These are phyloP conservation scores for Globisporangium apiculatum DNA, from an alignment of 352 stramenopile species.

Conservation along the genomic window DNA sequence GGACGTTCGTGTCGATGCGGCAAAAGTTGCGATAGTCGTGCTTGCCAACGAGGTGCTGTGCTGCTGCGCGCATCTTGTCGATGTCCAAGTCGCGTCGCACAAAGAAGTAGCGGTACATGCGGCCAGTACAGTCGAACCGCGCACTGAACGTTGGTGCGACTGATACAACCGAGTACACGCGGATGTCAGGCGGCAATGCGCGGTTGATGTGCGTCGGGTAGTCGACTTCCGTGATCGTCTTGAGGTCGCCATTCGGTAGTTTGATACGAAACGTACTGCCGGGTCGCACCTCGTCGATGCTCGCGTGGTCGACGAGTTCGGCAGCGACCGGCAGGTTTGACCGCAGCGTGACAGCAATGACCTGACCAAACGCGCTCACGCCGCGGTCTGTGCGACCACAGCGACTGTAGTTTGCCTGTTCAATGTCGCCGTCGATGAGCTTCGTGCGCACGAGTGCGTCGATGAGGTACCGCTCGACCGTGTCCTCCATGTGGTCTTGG, in stretches of 20 bases:
- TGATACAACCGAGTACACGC: slow-evolving; percentile 76
- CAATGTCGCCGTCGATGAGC: slow-evolving; percentile 79
- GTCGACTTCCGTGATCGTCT: slow-evolving; percentile 89
- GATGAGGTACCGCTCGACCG: slow-evolving; percentile 92
- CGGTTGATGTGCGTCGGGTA: slow-evolving; percentile 96
- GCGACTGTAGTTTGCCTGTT: slow-evolving; percentile 88
- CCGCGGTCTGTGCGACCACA: slow-evolving; percentile 97
- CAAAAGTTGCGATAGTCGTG: slow-evolving; percentile 99
- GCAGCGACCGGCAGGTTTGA: slow-evolving; percentile 67
- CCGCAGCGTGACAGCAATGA: slow-evolving; percentile 60
- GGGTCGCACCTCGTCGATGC: slow-evolving; percentile 61
- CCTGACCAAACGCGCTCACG: slow-evolving; percentile 88
- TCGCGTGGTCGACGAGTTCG: slow-evolving; percentile 46
- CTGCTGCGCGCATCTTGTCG: slow-evolving; percentile 83
- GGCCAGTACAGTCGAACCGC: slow-evolving; percentile 90
- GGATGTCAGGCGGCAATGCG: slow-evolving; percentile 88
- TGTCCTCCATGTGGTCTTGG: slow-evolving; percentile 88
- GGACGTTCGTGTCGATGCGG: slow-evolving; percentile 97
- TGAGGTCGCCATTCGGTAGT: slow-evolving; percentile 48
- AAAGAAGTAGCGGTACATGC: slow-evolving; percentile 99
- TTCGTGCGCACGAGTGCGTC: slow-evolving; percentile 89
- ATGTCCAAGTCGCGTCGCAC: slow-evolving; percentile 60
- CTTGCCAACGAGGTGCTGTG: slow-evolving; percentile 86
- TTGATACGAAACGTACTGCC: slow-evolving; percentile 58
- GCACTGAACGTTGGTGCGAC: slow-evolving; percentile 89